These are phyloP conservation scores for Solanum piurae DNA, from an alignment of 257 asterid genomes.

Conservation along the genomic window DNA sequence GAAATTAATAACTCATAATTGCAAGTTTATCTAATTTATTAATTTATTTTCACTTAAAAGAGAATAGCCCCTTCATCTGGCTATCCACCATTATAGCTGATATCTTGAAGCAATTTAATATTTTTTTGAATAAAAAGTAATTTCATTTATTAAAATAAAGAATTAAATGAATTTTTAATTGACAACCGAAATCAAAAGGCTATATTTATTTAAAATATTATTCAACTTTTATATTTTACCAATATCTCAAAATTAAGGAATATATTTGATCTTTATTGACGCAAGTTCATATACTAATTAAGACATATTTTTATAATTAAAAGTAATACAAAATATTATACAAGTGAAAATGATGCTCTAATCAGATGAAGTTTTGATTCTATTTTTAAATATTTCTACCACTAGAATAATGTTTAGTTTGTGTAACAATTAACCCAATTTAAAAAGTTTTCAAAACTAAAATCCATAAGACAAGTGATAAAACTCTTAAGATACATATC, in stretches of 20 bases:
- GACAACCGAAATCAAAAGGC: background rate
- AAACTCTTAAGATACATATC: too few relatives aligned
- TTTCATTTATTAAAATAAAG: background rate
- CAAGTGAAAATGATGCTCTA: too few relatives aligned
- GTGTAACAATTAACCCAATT: too few relatives aligned
- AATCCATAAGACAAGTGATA: too few relatives aligned
- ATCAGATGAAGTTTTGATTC: too few relatives aligned
- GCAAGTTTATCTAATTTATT: background rate
- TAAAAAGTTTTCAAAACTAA: too few relatives aligned
- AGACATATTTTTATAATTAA: too few relatives aligned
- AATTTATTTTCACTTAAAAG: background rate
- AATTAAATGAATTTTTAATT: background rate
- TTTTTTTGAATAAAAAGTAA: background rate
- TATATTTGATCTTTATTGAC: too few relatives aligned
- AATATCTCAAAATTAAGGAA: background rate
- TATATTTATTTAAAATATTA: background rate
- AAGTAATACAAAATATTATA: too few relatives aligned
- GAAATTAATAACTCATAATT: background rate
- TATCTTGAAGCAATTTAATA: background rate
- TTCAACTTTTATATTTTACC: background rate
- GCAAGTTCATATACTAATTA: too few relatives aligned
- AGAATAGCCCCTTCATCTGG: background rate
- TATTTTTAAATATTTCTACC: too few relatives aligned
- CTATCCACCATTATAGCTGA: background rate
- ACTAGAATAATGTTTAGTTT: too few relatives aligned